A percentile compares a stretch with the other conserved stretches of the same genome.
Conservation (phyloP, 2,329 filamentous ascomycete genomes). For the Metarhizium sp. region DNA sequence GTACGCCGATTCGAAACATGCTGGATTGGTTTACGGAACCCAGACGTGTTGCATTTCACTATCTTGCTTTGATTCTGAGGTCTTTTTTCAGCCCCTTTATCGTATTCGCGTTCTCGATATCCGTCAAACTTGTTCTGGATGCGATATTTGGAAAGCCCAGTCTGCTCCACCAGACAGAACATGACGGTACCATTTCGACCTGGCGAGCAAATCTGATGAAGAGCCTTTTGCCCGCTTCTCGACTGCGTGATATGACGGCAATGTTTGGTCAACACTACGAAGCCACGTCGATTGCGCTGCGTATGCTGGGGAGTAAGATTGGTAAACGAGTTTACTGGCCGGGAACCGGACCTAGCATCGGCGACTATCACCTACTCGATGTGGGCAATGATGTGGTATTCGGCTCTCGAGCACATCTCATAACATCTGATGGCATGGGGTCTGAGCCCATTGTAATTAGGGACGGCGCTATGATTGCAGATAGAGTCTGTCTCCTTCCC, state of each 20-base stretch:
- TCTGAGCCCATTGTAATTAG: slow-evolving; percentile 36
- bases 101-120: slow-evolving; percentile 30
- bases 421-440: slow-evolving; percentile 42
- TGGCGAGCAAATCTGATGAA: slow-evolving; percentile 36
- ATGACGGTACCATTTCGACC: slow-evolving; percentile 25
- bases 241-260: slow-evolving; percentile 37
- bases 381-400: slow-evolving; percentile 52
- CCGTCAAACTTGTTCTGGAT: slow-evolving; percentile 32
- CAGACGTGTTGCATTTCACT: slow-evolving; percentile 39
- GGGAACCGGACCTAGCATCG: slow-evolving; percentile 41
- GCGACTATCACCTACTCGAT: slow-evolving; percentile 45
- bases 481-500: slow-evolving; percentile 42
- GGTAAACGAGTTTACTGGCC: slow-evolving; percentile 49
- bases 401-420: slow-evolving; percentile 42
- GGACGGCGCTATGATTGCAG: slow-evolving; percentile 45
- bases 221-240: slow-evolving; percentile 31
- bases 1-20: slow-evolving; percentile 29
- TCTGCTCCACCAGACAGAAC: slow-evolving; percentile 13
- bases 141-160: slow-evolving; percentile 26
- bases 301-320: slow-evolving; percentile 41
- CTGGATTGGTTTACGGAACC: slow-evolving; percentile 40
- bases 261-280: slow-evolving; percentile 48
- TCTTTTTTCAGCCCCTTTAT: slow-evolving; percentile 32
- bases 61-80: slow-evolving; percentile 34
- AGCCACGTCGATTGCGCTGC: slow-evolving; percentile 38